phyloP scores from a whole-genome alignment of 768 basidiomycete genomes.

The Mycena polygramma region DNA sequence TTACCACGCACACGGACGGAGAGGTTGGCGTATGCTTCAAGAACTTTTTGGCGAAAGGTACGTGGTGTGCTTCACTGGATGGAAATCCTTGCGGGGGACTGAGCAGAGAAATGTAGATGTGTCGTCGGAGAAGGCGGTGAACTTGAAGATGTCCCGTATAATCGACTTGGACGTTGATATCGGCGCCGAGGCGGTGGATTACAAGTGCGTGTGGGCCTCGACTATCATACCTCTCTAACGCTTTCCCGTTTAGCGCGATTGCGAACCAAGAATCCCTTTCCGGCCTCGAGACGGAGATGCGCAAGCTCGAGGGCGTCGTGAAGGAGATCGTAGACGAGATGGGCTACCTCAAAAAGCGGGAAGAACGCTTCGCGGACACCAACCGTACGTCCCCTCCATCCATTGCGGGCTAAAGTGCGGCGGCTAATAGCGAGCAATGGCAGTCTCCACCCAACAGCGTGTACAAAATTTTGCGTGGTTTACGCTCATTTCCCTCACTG shows the following conservation, averaged over 20 bases:
- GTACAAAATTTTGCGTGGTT: conserved; percentile 96
- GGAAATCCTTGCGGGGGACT: no score
- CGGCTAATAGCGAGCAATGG: no score
- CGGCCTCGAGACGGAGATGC: conserved; percentile 97
- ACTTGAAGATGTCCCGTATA: conserved; percentile 66
- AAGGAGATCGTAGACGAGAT: conserved; percentile 97
- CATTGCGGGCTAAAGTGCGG: conserved; percentile 1
- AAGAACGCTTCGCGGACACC: conserved; percentile 88
- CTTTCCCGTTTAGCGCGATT: conserved; percentile 76
- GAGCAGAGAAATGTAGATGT: conserved; percentile 55
- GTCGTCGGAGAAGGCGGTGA: conserved; percentile 57
- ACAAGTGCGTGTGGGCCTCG: conserved; percentile 79
- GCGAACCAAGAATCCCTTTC: conserved; percentile 98
- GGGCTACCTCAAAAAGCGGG: conserved; percentile 90
- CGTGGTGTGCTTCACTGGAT: no score
- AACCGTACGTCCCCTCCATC: conserved; percentile 74
- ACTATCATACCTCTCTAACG: conserved; percentile 15
- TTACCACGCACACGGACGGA: conserved; percentile 93
- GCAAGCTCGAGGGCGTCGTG: conserved; percentile 94
- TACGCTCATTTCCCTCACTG: conserved; percentile 81
- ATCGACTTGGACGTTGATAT: conserved; percentile 97
- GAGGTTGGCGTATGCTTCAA: conserved; percentile 97
- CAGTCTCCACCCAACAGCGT: conserved; percentile 92
- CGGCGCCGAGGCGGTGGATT: conserved; percentile 98
- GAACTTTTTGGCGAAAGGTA: conserved; percentile 83